phyloP scores from a whole-genome alignment of 306 rosid genomes.

The Cyamopsis tetragonoloba region DNA sequence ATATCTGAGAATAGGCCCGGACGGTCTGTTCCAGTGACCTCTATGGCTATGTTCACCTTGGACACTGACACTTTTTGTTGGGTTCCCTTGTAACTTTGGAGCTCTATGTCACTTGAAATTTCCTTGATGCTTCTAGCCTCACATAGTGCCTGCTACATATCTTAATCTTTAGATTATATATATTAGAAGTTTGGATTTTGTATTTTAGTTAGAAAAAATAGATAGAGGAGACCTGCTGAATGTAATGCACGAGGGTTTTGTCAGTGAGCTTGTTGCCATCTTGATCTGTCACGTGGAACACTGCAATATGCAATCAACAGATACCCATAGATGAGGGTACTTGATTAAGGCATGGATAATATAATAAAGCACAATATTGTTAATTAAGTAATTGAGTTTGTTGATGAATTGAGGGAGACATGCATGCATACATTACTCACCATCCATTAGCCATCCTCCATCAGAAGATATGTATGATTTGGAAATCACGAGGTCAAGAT shows the following conservation, averaged over 20 bases:
- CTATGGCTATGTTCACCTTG: conserved; percentile 41
- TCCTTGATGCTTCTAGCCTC: conserved; percentile 31
- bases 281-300: conserved; percentile 67
- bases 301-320: conserved; percentile 19
- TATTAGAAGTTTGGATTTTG: neutral
- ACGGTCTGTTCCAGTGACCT: conserved; percentile 41
- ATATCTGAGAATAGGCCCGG: conserved; percentile 62
- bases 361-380: neutral
- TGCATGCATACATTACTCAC: too few species aligned
- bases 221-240: conserved; percentile 42
- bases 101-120: conserved; percentile 20
- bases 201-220: neutral
- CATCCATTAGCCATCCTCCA: conserved; percentile 84
- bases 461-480: conserved; percentile 74
- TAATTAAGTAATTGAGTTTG: too few species aligned
- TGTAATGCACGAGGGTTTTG: conserved; percentile 47
- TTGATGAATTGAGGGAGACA: neutral
- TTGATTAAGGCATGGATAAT: neutral
- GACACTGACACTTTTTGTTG: neutral
- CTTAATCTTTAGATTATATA: neutral
- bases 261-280: conserved; percentile 57
- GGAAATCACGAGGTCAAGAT: conserved; percentile 63
- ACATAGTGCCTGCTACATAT: conserved; percentile 46
- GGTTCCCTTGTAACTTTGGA: conserved; percentile 17
- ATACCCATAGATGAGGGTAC: neutral